A percentile compares a stretch with the other conserved stretches of the same genome.
These are phyloP conservation scores for Candida anutae DNA, from an alignment of 1,139 yeast genomes.

Conservation along the genomic window DNA sequence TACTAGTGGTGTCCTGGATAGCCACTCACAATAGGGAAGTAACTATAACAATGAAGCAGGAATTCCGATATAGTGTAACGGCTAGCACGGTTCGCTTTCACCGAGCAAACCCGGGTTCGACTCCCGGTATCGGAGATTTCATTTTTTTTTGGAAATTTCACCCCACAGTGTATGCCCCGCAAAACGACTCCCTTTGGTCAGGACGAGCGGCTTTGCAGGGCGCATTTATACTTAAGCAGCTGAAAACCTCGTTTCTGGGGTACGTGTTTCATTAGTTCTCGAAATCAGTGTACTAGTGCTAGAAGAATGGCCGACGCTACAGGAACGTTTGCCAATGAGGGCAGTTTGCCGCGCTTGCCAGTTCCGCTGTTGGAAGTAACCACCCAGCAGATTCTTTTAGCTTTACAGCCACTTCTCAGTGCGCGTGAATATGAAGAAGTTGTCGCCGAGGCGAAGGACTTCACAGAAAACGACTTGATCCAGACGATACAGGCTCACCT, in stretches of 20 bases:
- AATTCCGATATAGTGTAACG: constrained; percentile 77
- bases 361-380: constrained; percentile 45
- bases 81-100: constrained; percentile 79
- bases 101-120: constrained; percentile 82
- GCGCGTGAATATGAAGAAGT: constrained; percentile 34
- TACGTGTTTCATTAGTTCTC: too few relatives aligned
- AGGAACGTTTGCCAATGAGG: constrained; percentile 15
- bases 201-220: too few relatives aligned
- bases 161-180: too few relatives aligned
- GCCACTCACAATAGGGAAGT: too few relatives aligned
- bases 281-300: too few relatives aligned
- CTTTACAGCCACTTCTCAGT: constrained; percentile 44
- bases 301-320: constrained; percentile 3
- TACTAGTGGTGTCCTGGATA: too few relatives aligned
- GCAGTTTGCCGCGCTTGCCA: constrained; percentile 40
- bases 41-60: too few relatives aligned
- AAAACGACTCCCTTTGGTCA: too few relatives aligned
- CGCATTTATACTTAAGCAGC: too few relatives aligned
- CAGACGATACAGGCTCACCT: constrained; percentile 47
- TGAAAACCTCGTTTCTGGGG: too few relatives aligned
- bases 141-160: neutral
- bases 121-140: constrained; percentile 56
- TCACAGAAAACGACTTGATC: constrained; percentile 35
- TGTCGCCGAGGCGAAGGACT: constrained; percentile 34
- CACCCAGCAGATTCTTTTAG: constrained; percentile 36